Evolutionary conservation across 805 yeast genomes (phyloP), one percentile per base, ranked within the genome.

Genomic region (Kuraishia capsulata): DNA sequence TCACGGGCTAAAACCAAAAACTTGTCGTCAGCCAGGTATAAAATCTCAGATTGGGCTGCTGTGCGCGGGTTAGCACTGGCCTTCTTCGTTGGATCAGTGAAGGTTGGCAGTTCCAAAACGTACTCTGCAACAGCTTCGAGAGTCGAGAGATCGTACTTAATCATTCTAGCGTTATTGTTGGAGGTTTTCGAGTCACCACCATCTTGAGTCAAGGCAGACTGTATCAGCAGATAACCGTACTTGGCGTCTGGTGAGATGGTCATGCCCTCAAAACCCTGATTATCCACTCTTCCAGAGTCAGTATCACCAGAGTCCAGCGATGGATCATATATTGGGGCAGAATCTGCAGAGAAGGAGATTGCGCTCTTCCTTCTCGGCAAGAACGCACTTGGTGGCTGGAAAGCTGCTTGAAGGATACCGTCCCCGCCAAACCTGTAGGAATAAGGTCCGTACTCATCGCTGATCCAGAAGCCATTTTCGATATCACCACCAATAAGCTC

Each of bases 361-460:
- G 32, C 28, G 19, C 53, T 52, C 29, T 54, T 33, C 35, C 55
- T 48, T 35, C 43, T 50, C 14, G 62, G 61, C 14, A 55, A 24
- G 29, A 55, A 40, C 4, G 61, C 57, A 19, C 44, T 49, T 28
- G 59, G 59, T 10, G 61, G 60, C 13, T 41, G 38, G 20, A 53
- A 46, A 30, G 45, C 56, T 19, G 53, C 59, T 28, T 46, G 17
- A 37, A 57, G 38, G 14, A 39, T 35, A 36, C 61, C 62, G 18
- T 40, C 31, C 11, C 57, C 38, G 40, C 44, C 45, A 32, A 56
- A 57, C 35, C 49, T 50, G 44, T 47, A 51, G 20, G 54, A 34
- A 20, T 50, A 49, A n/a, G 62, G 62, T 4, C 62, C 62, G 37
- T 57, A 57, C 38, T 56, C 62, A 42, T 57, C 62, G 33, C 54